A percentile compares a stretch with the other conserved stretches of the same genome.
Conservation (phyloP, 305 asterid genomes). For the Rubia occidens region DNA sequence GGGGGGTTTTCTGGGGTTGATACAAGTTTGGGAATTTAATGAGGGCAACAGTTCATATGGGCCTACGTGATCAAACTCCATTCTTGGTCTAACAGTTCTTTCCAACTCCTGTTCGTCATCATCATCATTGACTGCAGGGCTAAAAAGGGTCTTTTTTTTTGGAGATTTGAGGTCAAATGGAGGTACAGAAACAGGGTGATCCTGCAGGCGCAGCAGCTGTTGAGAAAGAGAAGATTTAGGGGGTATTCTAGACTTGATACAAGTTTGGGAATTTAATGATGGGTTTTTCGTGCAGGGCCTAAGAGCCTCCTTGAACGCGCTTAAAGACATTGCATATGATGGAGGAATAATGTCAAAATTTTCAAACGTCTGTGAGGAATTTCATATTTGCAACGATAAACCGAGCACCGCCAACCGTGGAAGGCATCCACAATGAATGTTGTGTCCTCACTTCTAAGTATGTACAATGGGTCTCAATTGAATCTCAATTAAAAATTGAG, state of each 20-base stretch:
- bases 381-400: background rate
- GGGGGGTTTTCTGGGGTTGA: constrained; percentile 59
- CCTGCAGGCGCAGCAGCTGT: constrained; percentile 63
- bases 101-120: constrained; percentile 13
- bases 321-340: constrained; percentile 44
- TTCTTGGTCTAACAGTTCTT: constrained; percentile 29
- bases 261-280: constrained; percentile 23
- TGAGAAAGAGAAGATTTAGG: constrained; percentile 72
- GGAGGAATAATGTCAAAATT: background rate
- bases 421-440: too few species aligned
- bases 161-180: constrained; percentile 21
- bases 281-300: constrained; percentile 47
- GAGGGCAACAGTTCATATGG: constrained; percentile 46
- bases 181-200: constrained; percentile 26
- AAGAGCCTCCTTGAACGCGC: constrained; percentile 69
- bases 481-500: too few species aligned
- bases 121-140: constrained; percentile 20
- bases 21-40: constrained; percentile 23
- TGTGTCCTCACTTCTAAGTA: too few species aligned
- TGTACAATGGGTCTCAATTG: too few species aligned
- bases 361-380: background rate
- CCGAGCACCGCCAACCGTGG: background rate
- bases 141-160: constrained; percentile 25
- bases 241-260: constrained; percentile 50
- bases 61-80: constrained; percentile 46